phyloP scores from a whole-genome alignment of 2,329 filamentous ascomycete species.

The Apiospora pterosperma region DNA sequence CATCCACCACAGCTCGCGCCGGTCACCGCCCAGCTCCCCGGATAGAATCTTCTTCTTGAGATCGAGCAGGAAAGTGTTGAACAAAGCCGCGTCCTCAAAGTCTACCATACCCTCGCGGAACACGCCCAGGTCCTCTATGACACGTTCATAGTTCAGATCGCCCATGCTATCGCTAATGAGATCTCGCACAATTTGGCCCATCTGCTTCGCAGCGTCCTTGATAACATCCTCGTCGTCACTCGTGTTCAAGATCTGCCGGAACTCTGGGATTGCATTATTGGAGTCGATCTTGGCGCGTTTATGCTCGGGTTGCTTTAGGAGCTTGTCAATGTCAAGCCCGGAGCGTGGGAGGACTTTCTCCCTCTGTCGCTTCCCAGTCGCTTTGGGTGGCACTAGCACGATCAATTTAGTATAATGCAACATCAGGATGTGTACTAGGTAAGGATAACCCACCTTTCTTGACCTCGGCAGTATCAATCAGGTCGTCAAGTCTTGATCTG shows the following conservation, averaged over 20 bases:
- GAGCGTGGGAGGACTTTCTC: slow-evolving; percentile 80
- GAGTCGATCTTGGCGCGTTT: slow-evolving; percentile 40
- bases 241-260: slow-evolving; percentile 71
- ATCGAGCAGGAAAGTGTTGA: slow-evolving; percentile 68
- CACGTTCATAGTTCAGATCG: slow-evolving; percentile 69
- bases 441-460: slow-evolving; percentile 63
- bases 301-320: slow-evolving; percentile 49
- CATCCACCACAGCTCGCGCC: slow-evolving; percentile 79
- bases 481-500: slow-evolving; percentile 52
- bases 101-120: slow-evolving; percentile 75
- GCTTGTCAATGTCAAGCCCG: slow-evolving; percentile 78
- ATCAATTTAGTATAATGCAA: not conserved
- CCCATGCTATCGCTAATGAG: slow-evolving; percentile 73
- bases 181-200: slow-evolving; percentile 66
- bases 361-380: slow-evolving; percentile 67
- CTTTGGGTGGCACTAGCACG: slow-evolving; percentile 68
- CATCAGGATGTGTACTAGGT: not conserved
- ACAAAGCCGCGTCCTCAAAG: slow-evolving; percentile 71
- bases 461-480: slow-evolving; percentile 70
- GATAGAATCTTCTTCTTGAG: slow-evolving; percentile 71
- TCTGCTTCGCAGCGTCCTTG: slow-evolving; percentile 67
- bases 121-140: slow-evolving; percentile 70
- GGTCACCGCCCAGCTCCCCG: slow-evolving; percentile 70
- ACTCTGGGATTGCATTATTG: slow-evolving; percentile 83
- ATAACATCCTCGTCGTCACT: slow-evolving; percentile 61